Conservation (phyloP, 345 rosid species). For the Rhizophora mangle region DNA sequence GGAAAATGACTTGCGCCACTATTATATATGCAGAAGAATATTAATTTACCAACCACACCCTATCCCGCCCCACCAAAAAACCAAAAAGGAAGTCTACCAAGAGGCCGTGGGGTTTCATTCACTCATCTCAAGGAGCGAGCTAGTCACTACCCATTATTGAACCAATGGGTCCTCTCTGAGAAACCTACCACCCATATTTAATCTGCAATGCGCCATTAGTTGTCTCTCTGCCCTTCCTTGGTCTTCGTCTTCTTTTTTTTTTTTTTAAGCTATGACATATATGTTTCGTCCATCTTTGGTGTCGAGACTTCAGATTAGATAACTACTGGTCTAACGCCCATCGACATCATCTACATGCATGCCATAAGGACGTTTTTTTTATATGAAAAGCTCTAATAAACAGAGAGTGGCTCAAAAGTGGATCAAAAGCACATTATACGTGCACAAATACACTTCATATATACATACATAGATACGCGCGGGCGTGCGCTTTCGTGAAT, state of each 20-base stretch:
- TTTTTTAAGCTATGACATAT: too few species aligned
- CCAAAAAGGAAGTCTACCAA: background rate
- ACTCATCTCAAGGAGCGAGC: background rate
- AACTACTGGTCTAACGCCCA: background rate
- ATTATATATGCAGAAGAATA: background rate
- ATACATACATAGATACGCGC: too few species aligned
- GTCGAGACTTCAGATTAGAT: background rate
- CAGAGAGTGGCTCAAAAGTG: too few species aligned
- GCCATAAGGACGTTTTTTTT: too few species aligned
- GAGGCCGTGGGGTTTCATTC: background rate
- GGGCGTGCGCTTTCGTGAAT: too few species aligned
- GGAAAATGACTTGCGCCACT: background rate
- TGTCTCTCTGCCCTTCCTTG: too few species aligned
- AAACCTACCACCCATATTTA: background rate
- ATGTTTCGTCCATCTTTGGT: too few species aligned
- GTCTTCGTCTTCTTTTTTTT: background rate
- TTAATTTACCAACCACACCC: background rate
- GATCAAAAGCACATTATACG: too few species aligned
- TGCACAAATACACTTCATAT: too few species aligned
- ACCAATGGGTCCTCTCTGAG: too few species aligned
- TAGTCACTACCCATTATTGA: too few species aligned
- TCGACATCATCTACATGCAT: background rate
- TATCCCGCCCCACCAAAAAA: background rate
- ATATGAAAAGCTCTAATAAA: too few species aligned
- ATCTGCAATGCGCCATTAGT: background rate